phyloP scores from a whole-genome alignment of 2,329 filamentous ascomycete species.

The Fusarium praegraminearum region DNA sequence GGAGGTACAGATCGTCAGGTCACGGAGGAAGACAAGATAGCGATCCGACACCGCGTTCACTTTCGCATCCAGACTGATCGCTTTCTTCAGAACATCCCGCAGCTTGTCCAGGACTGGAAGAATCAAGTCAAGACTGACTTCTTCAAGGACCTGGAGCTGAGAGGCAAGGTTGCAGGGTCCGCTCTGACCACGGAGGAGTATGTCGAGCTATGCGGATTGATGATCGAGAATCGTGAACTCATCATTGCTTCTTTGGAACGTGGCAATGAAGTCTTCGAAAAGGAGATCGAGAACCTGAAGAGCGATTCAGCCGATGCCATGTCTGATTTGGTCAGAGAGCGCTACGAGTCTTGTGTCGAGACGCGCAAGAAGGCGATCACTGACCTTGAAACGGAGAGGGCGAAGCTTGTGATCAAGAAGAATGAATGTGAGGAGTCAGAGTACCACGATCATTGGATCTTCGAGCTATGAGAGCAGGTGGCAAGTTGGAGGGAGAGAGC shows the following conservation, averaged over 20 bases:
- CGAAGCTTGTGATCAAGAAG: background rate
- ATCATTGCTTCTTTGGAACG: background rate
- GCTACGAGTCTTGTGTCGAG: background rate
- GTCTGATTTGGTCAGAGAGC: background rate
- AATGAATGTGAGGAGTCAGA: background rate
- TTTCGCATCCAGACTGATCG: too few relatives aligned
- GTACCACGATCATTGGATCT: too few relatives aligned
- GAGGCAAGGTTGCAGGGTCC: background rate
- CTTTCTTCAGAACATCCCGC: too few relatives aligned
- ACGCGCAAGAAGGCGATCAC: background rate
- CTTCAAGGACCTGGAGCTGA: background rate
- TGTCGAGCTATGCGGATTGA: background rate
- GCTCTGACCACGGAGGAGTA: background rate
- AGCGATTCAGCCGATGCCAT: background rate
- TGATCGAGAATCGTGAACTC: background rate
- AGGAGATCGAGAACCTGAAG: background rate
- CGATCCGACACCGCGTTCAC: too few relatives aligned
- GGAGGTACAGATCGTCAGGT: too few relatives aligned
- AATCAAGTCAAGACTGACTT: background rate
- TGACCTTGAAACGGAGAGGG: background rate
- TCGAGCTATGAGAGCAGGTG: too few relatives aligned
- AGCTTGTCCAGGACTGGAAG: background rate
- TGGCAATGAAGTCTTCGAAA: fast-evolving
- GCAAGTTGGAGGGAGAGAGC: too few relatives aligned
- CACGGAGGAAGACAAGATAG: too few relatives aligned